Conservation (phyloP, 371 early-diverging fungal genomes). For the Zychaea mexicana region DNA sequence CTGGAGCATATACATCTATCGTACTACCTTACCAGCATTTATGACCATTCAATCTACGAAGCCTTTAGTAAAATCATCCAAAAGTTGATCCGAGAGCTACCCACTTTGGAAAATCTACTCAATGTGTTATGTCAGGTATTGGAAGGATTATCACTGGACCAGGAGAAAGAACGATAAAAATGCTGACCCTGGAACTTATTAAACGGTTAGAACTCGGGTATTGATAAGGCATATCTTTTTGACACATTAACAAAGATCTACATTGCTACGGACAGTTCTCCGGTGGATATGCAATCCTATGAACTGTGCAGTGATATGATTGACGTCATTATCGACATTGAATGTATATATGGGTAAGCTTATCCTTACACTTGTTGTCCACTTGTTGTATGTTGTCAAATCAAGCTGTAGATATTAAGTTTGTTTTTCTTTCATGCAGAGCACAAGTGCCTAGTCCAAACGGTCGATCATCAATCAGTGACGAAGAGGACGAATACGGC, state of each 20-base stretch:
- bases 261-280: constrained; percentile 93
- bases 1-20: constrained; percentile 78
- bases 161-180: no score
- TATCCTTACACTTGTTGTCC: no score
- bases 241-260: constrained; percentile 90
- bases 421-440: constrained; percentile 7
- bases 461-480: constrained; percentile 12
- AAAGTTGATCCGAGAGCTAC: constrained; percentile 85
- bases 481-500: constrained; percentile 13
- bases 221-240: constrained; percentile 95
- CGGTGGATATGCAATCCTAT: constrained; percentile 92
- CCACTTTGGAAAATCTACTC: constrained; percentile 89
- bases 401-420: no score
- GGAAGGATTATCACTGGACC: background rate
- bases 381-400: no score
- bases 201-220: constrained; percentile 78
- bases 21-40: constrained; percentile 92
- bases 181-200: no score
- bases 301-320: constrained; percentile 95
- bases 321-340: constrained; percentile 89
- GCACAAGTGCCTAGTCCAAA: constrained; percentile 39
- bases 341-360: constrained; percentile 76
- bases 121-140: constrained; percentile 89
- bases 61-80: constrained; percentile 95
- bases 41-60: constrained; percentile 94